A percentile compares a stretch with the other conserved stretches of the same genome.
phyloP scores from a whole-genome alignment of 768 basidiomycete genomes.

The Hygrophorus pudorinus region DNA sequence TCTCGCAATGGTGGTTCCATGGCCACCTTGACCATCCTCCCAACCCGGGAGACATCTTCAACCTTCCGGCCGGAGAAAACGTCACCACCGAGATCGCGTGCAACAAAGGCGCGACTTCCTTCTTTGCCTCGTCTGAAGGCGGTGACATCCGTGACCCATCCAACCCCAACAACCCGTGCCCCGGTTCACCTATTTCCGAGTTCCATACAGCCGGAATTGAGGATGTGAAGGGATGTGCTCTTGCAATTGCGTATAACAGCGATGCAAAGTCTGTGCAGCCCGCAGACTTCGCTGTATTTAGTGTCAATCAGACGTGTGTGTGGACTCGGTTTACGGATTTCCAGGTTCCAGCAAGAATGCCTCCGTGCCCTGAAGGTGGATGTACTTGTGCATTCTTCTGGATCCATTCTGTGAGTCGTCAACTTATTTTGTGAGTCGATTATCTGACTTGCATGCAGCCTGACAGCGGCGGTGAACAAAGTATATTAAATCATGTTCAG shows the following conservation, averaged over 20 bases:
- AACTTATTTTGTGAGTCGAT: neutral
- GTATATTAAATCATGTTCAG: slow-evolving; percentile 22
- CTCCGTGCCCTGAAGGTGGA: slow-evolving; percentile 50
- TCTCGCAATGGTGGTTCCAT: slow-evolving; percentile 57
- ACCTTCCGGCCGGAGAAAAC: slow-evolving; percentile 47
- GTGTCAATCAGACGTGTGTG: slow-evolving; percentile 67
- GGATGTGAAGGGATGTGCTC: slow-evolving; percentile 52
- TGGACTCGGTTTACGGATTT: slow-evolving; percentile 66
- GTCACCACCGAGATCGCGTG: slow-evolving; percentile 47
- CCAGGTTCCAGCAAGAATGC: slow-evolving; percentile 56
- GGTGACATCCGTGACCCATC: slow-evolving; percentile 39
- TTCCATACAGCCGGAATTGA: slow-evolving; percentile 47
- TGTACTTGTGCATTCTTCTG: slow-evolving; percentile 70
- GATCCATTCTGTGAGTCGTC: slow-evolving; percentile 45
- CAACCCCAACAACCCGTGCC: slow-evolving; percentile 44
- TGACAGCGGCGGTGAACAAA: slow-evolving; percentile 54
- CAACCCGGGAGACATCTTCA: slow-evolving; percentile 42
- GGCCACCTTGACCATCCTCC: slow-evolving; percentile 50
- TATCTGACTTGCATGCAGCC: slow-evolving; percentile 15
- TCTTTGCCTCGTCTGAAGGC: slow-evolving; percentile 39
- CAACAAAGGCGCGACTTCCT: slow-evolving; percentile 54
- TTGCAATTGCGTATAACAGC: slow-evolving; percentile 71
- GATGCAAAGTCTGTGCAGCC: slow-evolving; percentile 48
- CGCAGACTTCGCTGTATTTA: slow-evolving; percentile 64
- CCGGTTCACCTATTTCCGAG: slow-evolving; percentile 28